Evolutionary conservation across 345 rosid species (phyloP), one percentile per base, ranked within the genome.

Genomic region (Populus nigra): DNA sequence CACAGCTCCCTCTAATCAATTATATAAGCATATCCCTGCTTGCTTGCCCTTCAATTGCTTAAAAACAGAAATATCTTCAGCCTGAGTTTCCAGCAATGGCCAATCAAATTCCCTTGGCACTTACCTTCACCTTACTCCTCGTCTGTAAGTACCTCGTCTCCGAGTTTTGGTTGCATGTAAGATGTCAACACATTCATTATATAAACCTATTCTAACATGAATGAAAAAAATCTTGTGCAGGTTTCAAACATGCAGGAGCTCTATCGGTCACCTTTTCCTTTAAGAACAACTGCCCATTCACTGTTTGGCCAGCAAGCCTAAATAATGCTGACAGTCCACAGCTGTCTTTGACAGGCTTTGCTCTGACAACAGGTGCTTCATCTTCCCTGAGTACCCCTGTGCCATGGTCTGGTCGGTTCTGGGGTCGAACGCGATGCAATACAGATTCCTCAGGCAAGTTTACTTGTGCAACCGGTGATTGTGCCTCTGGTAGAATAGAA

Each of bases 381-480:
- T 63, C 78, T 61, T 31, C 63, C 6, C 78, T 89, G 35, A 41
- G 83, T 2, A 84, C 78, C 33, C 90, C 87, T 8, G 65, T 75
- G 0, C 79, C 76, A 7, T 86, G 89, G 89, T 89, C 89, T 3
- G 92, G 90, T 57, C 88, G 90, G 0, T 75, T 89, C 27, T 88
- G 88, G 87, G 87, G 76, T 2, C 87, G 90, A 1, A 85, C 82
- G 5, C 81, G 82, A 8, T 89, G 88, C 69, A 33, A 79, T 11
- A 84, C 85, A 69, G 86, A 82, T 4, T 41, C 39, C 29, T 74
- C 86, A 0, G 89, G 89, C 5, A 80, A 62, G 8, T 86, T 84
- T 59, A 86, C 15, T 9, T 87, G 89, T 29, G 68, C 62, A 50
- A 84, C 90, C 0, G 92, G 88, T 29, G 89, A 87, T 73, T 84